Base-by-base conservation (phyloP, 176 grass and related monocot species). In the Oryza nivara region DNA sequence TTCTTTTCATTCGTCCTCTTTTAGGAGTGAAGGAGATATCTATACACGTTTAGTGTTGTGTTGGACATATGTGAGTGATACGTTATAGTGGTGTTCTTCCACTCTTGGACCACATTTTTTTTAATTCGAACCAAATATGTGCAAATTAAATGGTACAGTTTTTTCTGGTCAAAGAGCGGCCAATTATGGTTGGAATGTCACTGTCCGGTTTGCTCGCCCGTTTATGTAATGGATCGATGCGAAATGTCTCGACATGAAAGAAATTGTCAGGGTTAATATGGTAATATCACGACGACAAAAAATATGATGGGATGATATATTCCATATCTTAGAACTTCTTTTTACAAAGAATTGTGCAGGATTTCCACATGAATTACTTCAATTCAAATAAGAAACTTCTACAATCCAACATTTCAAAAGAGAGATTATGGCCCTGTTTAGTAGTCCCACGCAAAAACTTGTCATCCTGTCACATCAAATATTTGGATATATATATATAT, bases 41-140 rank as follows among this genome's bases (percentile, higher is more conserved):
- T 49, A 6, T 44, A 28, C 11, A 66, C 15, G 38, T 45, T 17
- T 68, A 44, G 11, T 46, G 40, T 47, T 34, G 67, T 72, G 51
- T 34, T 77, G 48, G 67, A 82, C 15, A 70, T 70, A 82, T 15
- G 63, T 71, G 67, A 40, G 0, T 32, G 30, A 70, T 28, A 15
- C 30, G 30, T 32, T 78, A 20, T 51, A 2, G 40, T 41, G 40
- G 9, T 74, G 13, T 17, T 38, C 44, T 38, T 67, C 54, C 12
- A 52, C 12, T 32, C 43, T 36, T 38, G 40, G 17, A 74, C 44
- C 71, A 28, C 35, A 71, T 6, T 5, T 54, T 6, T 56, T 19
- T 56, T 7, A 11, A 26, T 67, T 32, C n/a, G 43, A 40, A 52
- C 25, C 20, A 52, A 75, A 80, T n/a, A 16, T 14, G 30, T 81